Conservation (phyloP, 768 basidiomycete species). For the Panaeolus papilionaceus region DNA sequence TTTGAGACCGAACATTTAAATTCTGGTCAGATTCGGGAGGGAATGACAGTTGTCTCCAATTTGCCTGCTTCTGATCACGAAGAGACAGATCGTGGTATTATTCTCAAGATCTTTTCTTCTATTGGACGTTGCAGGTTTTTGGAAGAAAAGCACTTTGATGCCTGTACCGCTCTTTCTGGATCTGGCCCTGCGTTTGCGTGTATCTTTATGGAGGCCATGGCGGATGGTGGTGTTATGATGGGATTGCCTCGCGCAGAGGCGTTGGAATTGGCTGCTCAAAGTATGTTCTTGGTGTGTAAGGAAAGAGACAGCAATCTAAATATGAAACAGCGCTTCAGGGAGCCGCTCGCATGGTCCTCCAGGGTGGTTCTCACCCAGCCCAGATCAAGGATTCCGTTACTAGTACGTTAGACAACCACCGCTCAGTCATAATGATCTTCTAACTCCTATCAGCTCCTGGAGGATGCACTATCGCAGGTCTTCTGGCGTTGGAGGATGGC, state of each 20-base stretch:
- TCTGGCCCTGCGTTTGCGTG: conserved; percentile 98
- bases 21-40: conserved; percentile 86
- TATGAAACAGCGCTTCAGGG: conserved; percentile 86
- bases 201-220: conserved; percentile 97
- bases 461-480: conserved; percentile 97
- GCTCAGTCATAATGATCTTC: conserved; percentile 1
- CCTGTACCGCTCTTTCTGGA: conserved; percentile 94
- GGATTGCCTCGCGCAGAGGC: conserved; percentile 94
- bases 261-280: conserved; percentile 93
- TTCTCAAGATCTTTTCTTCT: conserved; percentile 94
- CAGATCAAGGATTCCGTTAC: conserved; percentile 98
- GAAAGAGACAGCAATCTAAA: background rate
- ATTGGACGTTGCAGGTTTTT: conserved; percentile 96
- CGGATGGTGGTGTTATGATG: conserved; percentile 99
- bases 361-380: conserved; percentile 90
- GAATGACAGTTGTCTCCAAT: conserved; percentile 94
- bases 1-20: background rate
- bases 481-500: conserved; percentile 94
- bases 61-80: conserved; percentile 58
- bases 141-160: conserved; percentile 98
- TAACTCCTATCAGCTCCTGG: conserved; percentile 74
- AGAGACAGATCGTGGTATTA: conserved; percentile 72
- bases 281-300: conserved; percentile 49
- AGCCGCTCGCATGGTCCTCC: conserved; percentile 93
- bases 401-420: conserved; percentile 57